Evolutionary conservation across 2,329 filamentous ascomycete species (phyloP), one percentile per base, ranked within the genome.

Genomic region (Tolypocladium sp.): DNA sequence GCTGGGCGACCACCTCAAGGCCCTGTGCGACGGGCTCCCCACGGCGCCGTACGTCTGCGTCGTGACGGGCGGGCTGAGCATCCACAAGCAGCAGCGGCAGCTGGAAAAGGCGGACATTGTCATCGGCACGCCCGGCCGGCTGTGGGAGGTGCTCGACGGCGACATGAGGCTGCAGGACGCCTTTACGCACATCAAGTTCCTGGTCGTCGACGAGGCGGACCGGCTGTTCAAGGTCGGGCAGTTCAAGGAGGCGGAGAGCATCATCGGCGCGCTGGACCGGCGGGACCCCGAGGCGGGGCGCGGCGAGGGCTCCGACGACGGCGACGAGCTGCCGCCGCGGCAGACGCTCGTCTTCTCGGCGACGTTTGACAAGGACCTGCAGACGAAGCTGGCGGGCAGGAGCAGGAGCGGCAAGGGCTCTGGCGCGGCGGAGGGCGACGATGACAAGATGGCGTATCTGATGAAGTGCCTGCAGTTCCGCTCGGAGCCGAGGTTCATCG

Each of bases 291-390:
- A 83, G 22, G 79, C 82, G 27, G n/a, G n/a, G n/a, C n/a, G n/a
- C n/a, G n/a, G n/a, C n/a, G n/a, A n/a, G n/a, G n/a, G n/a, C n/a
- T n/a, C n/a, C n/a, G 78, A 82, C 20, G 74, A 82, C 22, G 77
- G 78, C 0, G 73, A 77, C 0, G 67, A 73, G 8, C 64, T 72
- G 13, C 70, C 77, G 49, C 69, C 82, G 20, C 79, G 93, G 46
- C 94, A 99, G 70, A 97, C 92, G 0, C 82, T 99, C 0, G 91
- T 99, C 25, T 99, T 99, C 73, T 97, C 94, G 0, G 94, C 94
- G 0, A 99, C 94, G 0, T 96, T 99, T 72, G 90, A 96, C 70
- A 93, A 92, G 68, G 87, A 88, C 0, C 76, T 99, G 37, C 93
- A 97, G 70, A 90, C 93, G 66, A 97, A 97, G 72, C 81, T 99